Conservation (phyloP, 2,329 filamentous ascomycete species). For the Podosphaera xanthii region DNA sequence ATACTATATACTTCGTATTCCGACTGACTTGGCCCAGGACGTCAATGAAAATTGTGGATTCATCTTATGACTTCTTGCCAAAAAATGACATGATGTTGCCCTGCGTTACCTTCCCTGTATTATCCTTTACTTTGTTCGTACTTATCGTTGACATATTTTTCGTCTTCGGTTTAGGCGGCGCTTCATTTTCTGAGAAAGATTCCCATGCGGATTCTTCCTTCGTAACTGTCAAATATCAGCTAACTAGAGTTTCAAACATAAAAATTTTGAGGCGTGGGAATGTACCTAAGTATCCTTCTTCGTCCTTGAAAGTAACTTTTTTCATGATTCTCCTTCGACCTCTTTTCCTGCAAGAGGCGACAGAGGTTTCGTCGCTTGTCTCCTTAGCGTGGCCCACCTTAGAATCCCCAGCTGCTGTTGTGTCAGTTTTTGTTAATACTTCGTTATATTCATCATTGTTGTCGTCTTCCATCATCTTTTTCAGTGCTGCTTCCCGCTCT, state of each 20-base stretch:
- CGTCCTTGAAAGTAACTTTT: constrained; percentile 70
- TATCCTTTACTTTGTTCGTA: constrained; percentile 4
- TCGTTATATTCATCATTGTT: constrained; percentile 30
- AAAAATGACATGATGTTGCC: constrained; percentile 90
- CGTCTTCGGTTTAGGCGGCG: constrained; percentile 31
- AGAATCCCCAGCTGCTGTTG: constrained; percentile 3
- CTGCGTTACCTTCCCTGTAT: constrained; percentile 34
- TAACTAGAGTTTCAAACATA: constrained; percentile 1
- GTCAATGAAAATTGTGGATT: too few relatives aligned
- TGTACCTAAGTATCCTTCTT: constrained; percentile 73
- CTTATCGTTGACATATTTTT: constrained; percentile 21
- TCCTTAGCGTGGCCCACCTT: constrained; percentile 18
- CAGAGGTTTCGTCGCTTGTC: constrained; percentile 17
- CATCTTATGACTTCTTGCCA: constrained; percentile 36
- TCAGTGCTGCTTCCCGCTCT: constrained; percentile 41
- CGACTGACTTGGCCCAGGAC: too few relatives aligned
- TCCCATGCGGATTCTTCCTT: constrained; percentile 73
- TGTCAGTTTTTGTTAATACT: constrained; percentile 20
- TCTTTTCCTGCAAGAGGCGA: constrained; percentile 42
- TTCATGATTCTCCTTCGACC: constrained; percentile 64
- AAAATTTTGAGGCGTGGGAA: constrained; percentile 3
- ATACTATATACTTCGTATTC: too few relatives aligned
- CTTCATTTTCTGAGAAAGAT: constrained; percentile 79
- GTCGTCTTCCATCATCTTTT: constrained; percentile 54
- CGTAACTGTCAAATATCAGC: constrained; percentile 38